phyloP scores from a whole-genome alignment of 345 rosid species.

The Hibiscus syriacus region DNA sequence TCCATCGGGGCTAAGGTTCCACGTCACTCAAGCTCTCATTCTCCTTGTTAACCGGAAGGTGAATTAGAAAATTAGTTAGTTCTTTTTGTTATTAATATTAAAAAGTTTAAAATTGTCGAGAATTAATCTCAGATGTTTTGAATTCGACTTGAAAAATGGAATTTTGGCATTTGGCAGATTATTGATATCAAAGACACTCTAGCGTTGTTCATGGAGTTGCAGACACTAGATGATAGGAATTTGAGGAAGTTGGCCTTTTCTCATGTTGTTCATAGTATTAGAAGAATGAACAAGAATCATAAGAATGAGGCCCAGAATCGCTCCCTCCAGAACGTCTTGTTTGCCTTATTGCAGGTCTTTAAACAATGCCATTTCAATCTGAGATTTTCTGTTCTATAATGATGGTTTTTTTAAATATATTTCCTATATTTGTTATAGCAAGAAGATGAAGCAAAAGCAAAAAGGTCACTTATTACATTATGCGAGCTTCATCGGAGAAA shows the following conservation, averaged over 20 bases:
- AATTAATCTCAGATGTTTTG: not conserved
- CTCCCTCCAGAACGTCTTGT: slow-evolving; percentile 67
- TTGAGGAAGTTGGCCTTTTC: slow-evolving; percentile 69
- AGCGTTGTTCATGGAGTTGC: slow-evolving; percentile 74
- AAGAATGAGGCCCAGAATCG: slow-evolving; percentile 67
- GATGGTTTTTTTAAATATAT: not conserved
- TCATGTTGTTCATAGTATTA: slow-evolving; percentile 72
- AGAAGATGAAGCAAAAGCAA: slow-evolving; percentile 77
- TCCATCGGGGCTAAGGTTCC: slow-evolving; percentile 79
- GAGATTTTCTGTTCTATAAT: not conserved
- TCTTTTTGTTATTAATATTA: not conserved
- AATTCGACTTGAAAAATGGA: slow-evolving; percentile 5
- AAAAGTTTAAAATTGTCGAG: not conserved
- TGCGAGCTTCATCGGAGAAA: slow-evolving; percentile 76
- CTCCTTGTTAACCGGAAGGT: slow-evolving; percentile 72
- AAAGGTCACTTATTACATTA: slow-evolving; percentile 60
- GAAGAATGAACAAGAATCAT: slow-evolving; percentile 68
- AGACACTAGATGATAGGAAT: slow-evolving; percentile 66
- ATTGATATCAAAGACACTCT: slow-evolving; percentile 57
- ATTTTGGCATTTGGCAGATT: slow-evolving; percentile 35
- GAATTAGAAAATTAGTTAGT: not conserved
- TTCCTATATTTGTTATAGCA: slow-evolving; percentile 32
- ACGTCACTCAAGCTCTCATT: slow-evolving; percentile 66
- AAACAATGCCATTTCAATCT: not conserved
- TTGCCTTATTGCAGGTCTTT: slow-evolving; percentile 61